Evolutionary conservation across 441 rosid genomes (phyloP), one percentile per base, ranked within the genome.

Genomic region (Syzygium malaccense): DNA sequence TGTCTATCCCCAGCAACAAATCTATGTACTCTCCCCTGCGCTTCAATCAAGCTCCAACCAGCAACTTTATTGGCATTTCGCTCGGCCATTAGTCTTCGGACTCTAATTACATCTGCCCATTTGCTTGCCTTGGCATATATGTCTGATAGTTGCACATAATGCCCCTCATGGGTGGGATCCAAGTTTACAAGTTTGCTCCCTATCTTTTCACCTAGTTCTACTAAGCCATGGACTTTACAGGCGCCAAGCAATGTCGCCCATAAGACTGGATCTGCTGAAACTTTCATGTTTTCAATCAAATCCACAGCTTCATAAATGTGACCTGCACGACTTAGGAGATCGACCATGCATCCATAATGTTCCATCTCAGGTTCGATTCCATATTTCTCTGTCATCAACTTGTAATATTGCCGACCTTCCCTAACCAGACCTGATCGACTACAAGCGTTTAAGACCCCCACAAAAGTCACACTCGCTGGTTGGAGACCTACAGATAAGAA

Each of bases 1-100:
- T 89, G 88, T 66, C 88, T 86, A 48, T 90, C 90, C 41, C 90
- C 92, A 30, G 86, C 89, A 14, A 87, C 86, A 87, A 87, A 87
- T 41, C 55, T n/a, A 55, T 87, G 89, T 60, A 79, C 86, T 45
- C 12, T 41, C 15, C 86, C 57, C n/a, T 55, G 51, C 0, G 86
- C 86, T 87, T 87, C 89, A 54, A 87, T 45, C 41, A 55, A 55
- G 89, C 89, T 87, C 54, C 89, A 79, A 6, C 89, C 89, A 20
- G 89, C 55, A 28, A 25, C 53, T 55, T 87, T 87, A 26, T 32
- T 68, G 23, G 71, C 75, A 11, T 57, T 57, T 23, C 48, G 33
- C 32, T 79, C 71, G 0, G 62, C 51, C 89, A 87, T 87, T 53
- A 78, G 66, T 26, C 86, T 51, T 64, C 89, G 60, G 13, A 87